Percentiles rank a stretch among this genome's conserved stretches.
These are phyloP conservation scores for Ophiostoma angusticollis DNA, from an alignment of 2,329 filamentous ascomycete genomes.

Conservation along the genomic window DNA sequence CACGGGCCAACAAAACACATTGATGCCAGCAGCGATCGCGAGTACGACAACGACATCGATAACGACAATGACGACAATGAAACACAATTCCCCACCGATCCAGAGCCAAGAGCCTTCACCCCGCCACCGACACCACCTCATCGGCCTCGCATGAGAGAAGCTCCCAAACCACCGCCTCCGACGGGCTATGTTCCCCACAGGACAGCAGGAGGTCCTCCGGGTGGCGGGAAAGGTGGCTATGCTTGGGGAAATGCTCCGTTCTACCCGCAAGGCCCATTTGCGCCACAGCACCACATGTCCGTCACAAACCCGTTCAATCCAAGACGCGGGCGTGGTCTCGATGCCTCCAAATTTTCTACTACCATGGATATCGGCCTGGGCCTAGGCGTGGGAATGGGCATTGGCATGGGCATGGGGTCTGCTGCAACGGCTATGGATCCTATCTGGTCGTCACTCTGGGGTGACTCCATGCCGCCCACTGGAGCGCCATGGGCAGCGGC, in stretches of 20 bases:
- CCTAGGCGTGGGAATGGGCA: background rate
- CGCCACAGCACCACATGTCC: background rate
- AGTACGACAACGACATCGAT: background rate
- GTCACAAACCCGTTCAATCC: background rate
- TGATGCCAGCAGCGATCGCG: slow-evolving; percentile 2
- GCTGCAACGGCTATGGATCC: background rate
- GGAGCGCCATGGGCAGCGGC: background rate
- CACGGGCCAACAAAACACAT: background rate
- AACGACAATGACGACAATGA: background rate
- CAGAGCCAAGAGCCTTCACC: slow-evolving; percentile 3
- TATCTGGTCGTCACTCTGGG: background rate
- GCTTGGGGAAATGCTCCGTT: background rate
- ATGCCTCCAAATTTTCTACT: background rate
- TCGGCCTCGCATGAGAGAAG: background rate
- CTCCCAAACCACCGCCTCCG: background rate
- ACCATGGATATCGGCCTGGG: background rate
- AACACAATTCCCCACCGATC: background rate
- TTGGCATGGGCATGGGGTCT: background rate
- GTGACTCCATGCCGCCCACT: background rate
- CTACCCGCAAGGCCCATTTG: background rate
- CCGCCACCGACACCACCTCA: slow-evolving; percentile 3
- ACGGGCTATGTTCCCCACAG: too few relatives aligned
- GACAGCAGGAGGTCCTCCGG: background rate
- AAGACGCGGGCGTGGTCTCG: background rate
- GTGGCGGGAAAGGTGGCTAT: background rate